Evolutionary conservation across 2,329 filamentous ascomycete genomes (phyloP).

Genomic region (Calonectria hongkongensis): DNA sequence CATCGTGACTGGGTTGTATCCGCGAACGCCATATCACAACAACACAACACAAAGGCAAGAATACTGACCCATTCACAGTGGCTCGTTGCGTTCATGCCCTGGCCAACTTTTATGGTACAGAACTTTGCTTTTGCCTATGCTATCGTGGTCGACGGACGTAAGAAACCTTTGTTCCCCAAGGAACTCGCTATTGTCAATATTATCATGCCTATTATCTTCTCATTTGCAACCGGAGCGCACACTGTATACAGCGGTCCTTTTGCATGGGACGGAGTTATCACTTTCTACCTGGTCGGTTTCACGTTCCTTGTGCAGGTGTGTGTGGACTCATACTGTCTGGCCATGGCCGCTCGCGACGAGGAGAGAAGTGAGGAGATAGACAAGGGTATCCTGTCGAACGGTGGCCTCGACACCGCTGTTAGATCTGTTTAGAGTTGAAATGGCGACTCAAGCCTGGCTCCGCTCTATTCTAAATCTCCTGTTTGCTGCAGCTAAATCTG

Average conservation of each 20-base stretch:
- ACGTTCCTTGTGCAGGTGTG: constrained; percentile 38
- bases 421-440: too few relatives aligned
- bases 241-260: constrained; percentile 39
- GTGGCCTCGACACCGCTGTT: background rate
- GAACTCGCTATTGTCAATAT: constrained; percentile 41
- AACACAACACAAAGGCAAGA: background rate
- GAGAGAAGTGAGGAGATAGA: background rate
- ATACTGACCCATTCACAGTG: background rate
- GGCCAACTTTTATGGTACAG: constrained; percentile 42
- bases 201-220: constrained; percentile 35
- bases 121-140: constrained; percentile 43
- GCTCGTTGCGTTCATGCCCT: constrained; percentile 39
- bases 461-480: too few relatives aligned
- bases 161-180: constrained; percentile 45
- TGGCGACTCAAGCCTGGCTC: too few relatives aligned
- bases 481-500: too few relatives aligned
- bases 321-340: constrained; percentile 28
- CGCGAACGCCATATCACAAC: background rate
- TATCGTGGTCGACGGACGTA: constrained; percentile 39
- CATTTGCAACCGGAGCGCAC: constrained; percentile 35
- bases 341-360: constrained; percentile 10
- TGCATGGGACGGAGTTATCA: constrained; percentile 41
- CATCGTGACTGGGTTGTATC: too few relatives aligned
- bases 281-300: constrained; percentile 40
- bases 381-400: constrained; percentile 8